Evolutionary conservation across 2,329 filamentous ascomycete genomes (phyloP), one percentile per base, ranked within the genome.

Genomic region (Sordariomycetes sp.): DNA sequence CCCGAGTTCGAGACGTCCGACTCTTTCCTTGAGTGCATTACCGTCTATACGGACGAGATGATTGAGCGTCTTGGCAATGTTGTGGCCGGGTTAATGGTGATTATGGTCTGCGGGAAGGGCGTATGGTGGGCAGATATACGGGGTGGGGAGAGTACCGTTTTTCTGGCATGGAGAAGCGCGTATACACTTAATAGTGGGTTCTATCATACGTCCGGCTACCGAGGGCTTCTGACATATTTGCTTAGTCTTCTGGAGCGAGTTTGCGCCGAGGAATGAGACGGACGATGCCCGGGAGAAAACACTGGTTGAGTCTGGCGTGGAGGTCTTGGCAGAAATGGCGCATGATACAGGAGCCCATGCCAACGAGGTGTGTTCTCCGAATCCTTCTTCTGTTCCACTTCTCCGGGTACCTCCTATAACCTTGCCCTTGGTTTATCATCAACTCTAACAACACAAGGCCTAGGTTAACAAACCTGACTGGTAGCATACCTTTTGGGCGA

Each of bases 151-250:
- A 74, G 76, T 34, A 67, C 76, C 0, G 70, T 78, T 2, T 73
- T 74, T 42, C 77, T 78, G 0, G 75, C 76, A 0, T 84, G 78
- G 77, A 69, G 79, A 17, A 72, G 62, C 13, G 68, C 74, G 0
- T 70, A 72, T 20, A 64, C 73, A 2, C 74, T 76, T 55, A 61
- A 67, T 0, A 61, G 76, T 75, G 64, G 65, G 72, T 69, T 53
- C 5, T 15, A 2, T 45, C 17, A 2, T n/a, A 13, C 17, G 3
- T 13, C n/a, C 6, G 6, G 39, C 39, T 13, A 17, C n/a, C 17
- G 15, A n/a, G n/a, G 15, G 39, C 4, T 45, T 45, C 17, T 15
- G 3, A 45, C 15, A 42, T n/a, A 45, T 17, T 45, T 7, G 17
- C 17, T 17, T n/a, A 57, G 39, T 34, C 12, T 51, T 17, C 5